These are phyloP conservation scores for Amanita polypyramis DNA, from an alignment of 768 basidiomycete species.

Conservation along the genomic window DNA sequence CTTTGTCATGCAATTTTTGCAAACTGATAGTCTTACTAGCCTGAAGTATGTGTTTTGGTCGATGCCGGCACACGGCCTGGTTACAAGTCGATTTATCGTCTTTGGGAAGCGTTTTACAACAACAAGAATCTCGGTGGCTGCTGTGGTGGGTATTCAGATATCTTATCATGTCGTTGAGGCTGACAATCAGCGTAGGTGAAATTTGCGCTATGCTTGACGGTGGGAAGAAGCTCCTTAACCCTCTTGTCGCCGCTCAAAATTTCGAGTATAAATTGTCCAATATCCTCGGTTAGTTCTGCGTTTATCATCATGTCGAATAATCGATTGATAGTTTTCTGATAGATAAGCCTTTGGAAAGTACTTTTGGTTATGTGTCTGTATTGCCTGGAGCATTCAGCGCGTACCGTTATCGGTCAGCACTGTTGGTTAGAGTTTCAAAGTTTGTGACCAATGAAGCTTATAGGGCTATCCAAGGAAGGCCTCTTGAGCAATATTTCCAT, in stretches of 20 bases:
- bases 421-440: background rate
- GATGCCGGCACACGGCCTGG: slow-evolving; percentile 97
- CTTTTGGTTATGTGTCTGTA: slow-evolving; percentile 93
- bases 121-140: slow-evolving; percentile 73
- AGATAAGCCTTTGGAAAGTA: slow-evolving; percentile 93
- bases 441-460: background rate
- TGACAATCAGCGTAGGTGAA: slow-evolving; percentile 33
- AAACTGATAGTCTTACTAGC: slow-evolving; percentile 29
- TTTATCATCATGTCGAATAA: background rate
- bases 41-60: slow-evolving; percentile 85
- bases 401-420: slow-evolving; percentile 62
- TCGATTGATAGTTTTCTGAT: background rate
- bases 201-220: slow-evolving; percentile 96
- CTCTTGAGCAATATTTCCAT: slow-evolving; percentile 79
- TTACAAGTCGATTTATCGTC: slow-evolving; percentile 89
- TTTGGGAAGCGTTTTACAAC: slow-evolving; percentile 90
- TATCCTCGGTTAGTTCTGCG: slow-evolving; percentile 54
- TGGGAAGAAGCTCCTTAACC: slow-evolving; percentile 88
- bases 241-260: slow-evolving; percentile 92
- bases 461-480: slow-evolving; percentile 76
- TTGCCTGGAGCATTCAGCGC: slow-evolving; percentile 95
- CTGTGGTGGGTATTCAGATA: slow-evolving; percentile 41
- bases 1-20: background rate
- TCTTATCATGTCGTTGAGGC: background rate
- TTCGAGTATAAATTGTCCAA: slow-evolving; percentile 99